These are phyloP conservation scores for Aspergillus cejpii DNA, from an alignment of 2,329 filamentous ascomycete species.

Conservation along the genomic window DNA sequence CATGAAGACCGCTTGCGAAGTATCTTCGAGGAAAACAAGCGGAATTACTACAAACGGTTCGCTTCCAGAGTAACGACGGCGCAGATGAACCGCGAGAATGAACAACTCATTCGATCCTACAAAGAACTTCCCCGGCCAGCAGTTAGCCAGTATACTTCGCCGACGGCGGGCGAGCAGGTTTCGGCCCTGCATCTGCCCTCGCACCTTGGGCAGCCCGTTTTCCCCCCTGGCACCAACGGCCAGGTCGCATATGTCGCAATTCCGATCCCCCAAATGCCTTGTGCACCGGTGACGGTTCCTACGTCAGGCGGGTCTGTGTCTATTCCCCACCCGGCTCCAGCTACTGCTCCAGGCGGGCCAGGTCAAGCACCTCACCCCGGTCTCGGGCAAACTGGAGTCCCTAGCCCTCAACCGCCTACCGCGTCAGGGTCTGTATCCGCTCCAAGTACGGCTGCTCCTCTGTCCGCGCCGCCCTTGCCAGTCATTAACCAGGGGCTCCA, in stretches of 20 bases:
- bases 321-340: no score
- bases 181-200: not conserved
- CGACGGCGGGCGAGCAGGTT: not conserved
- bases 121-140: not conserved
- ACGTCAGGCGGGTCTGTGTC: no score
- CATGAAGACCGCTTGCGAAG: conserved; percentile 13
- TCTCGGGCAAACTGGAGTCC: not conserved
- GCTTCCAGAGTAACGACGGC: not conserved
- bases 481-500: not conserved
- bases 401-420: not conserved
- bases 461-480: not conserved
- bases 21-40: conserved; percentile 18
- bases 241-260: not conserved
- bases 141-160: not conserved
- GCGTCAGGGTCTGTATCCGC: not conserved
- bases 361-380: no score
- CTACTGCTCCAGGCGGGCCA: no score
- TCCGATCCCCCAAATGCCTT: not conserved
- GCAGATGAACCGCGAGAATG: conserved; percentile 7
- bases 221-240: not conserved
- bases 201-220: not conserved
- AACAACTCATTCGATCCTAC: not conserved
- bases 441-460: not conserved
- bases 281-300: not conserved
- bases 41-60: conserved; percentile 16